phyloP scores from a whole-genome alignment of 148 eudicot genomes.

The Vaccinium myrtillus region DNA sequence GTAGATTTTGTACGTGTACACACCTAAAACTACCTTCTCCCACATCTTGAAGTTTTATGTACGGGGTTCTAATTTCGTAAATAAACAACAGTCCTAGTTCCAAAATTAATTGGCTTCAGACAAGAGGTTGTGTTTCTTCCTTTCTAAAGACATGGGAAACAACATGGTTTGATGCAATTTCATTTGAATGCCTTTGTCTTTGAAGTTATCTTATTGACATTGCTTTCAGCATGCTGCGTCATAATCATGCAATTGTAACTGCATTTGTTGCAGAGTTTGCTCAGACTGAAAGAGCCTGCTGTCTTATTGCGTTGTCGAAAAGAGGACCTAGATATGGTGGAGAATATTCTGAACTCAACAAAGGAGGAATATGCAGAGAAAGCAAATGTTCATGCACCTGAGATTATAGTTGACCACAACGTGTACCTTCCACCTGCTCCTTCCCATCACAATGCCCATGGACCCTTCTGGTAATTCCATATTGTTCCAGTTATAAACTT shows the following conservation, averaged over 20 bases:
- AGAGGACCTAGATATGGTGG: constrained; percentile 50
- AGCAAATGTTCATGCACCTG: constrained; percentile 71
- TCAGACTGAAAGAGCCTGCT: constrained; percentile 90
- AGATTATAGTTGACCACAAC: constrained; percentile 60
- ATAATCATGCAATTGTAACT: background rate
- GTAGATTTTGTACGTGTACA: background rate
- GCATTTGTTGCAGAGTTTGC: constrained; percentile 63
- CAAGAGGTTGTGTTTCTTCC: background rate
- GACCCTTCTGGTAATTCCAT: constrained; percentile 60
- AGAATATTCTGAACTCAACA: constrained; percentile 60
- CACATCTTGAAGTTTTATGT: background rate
- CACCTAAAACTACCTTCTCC: background rate
- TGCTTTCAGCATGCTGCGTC: background rate
- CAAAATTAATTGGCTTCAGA: background rate
- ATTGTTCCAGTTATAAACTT: background rate
- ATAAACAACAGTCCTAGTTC: background rate
- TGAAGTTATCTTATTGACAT: background rate
- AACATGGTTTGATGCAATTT: background rate
- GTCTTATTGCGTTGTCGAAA: constrained; percentile 87
- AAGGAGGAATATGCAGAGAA: constrained; percentile 68
- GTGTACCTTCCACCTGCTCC: constrained; percentile 82
- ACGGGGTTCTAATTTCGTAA: background rate
- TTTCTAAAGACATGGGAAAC: background rate
- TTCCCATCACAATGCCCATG: constrained; percentile 53
- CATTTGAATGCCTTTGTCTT: background rate